Conservation (phyloP, 2,329 filamentous ascomycete genomes). For the Nemania abortiva region DNA sequence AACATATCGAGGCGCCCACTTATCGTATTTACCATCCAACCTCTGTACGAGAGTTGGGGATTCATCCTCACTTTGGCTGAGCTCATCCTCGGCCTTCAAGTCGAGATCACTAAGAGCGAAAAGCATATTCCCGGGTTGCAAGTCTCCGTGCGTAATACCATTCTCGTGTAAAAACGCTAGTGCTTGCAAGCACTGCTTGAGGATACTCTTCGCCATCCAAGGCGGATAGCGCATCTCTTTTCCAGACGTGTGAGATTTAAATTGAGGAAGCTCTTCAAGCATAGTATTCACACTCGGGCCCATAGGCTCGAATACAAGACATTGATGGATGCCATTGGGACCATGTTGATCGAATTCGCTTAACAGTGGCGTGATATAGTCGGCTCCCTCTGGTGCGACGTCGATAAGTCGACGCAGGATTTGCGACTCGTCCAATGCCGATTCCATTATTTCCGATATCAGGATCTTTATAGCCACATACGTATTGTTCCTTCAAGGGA, state of each 20-base stretch:
- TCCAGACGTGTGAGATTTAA: slow-evolving; percentile 42
- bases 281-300: slow-evolving; percentile 55
- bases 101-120: slow-evolving; percentile 51
- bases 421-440: slow-evolving; percentile 39
- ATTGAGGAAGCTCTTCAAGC: slow-evolving; percentile 52
- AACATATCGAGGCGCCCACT: slow-evolving; percentile 50
- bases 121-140: slow-evolving; percentile 55
- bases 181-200: slow-evolving; percentile 55
- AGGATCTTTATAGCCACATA: slow-evolving; percentile 49
- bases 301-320: slow-evolving; percentile 57
- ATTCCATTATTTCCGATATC: slow-evolving; percentile 35
- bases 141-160: slow-evolving; percentile 55
- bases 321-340: slow-evolving; percentile 60
- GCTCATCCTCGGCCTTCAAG: slow-evolving; percentile 41
- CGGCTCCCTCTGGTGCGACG: slow-evolving; percentile 35
- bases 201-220: slow-evolving; percentile 56
- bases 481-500: slow-evolving; percentile 38
- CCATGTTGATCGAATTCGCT: slow-evolving; percentile 55
- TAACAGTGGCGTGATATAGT: slow-evolving; percentile 53
- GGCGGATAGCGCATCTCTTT: slow-evolving; percentile 55
- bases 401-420: slow-evolving; percentile 40
- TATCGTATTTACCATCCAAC: slow-evolving; percentile 49
- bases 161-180: slow-evolving; percentile 55
- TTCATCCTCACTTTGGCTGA: slow-evolving; percentile 46
- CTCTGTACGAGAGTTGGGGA: slow-evolving; percentile 45